A percentile compares a stretch with the other conserved stretches of the same genome.
Evolutionary conservation across 2,329 filamentous ascomycete genomes (phyloP).

Genomic region (Paecilomyces variotii): DNA sequence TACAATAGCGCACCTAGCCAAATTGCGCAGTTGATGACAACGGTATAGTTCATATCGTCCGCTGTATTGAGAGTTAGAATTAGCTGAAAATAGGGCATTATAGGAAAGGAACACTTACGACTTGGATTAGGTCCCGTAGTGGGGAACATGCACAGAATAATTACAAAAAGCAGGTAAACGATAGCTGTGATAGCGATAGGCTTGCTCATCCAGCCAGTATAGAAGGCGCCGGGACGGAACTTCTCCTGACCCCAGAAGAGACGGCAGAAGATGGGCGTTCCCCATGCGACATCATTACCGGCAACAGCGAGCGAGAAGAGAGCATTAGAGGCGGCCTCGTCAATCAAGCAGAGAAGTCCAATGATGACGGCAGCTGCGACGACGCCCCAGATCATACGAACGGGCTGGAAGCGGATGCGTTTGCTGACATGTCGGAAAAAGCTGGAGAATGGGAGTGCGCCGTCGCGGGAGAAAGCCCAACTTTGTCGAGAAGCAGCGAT

Average conservation of each 20-base stretch:
- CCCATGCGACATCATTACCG: conserved; percentile 55
- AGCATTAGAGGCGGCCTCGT: conserved; percentile 48
- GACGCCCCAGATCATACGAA: conserved; percentile 49
- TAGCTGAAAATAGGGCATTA: conserved; percentile 1
- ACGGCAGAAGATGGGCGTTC: conserved; percentile 50
- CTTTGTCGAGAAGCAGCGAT: conserved; percentile 53
- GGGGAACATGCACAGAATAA: conserved; percentile 53
- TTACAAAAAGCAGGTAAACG: conserved; percentile 48
- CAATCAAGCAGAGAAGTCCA: conserved; percentile 52
- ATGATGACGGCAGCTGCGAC: conserved; percentile 45
- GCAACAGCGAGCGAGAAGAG: conserved; percentile 54
- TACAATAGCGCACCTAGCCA: conserved; percentile 51
- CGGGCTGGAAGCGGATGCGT: conserved; percentile 49
- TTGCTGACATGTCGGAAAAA: conserved; percentile 51
- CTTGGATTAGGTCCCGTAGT: conserved; percentile 46
- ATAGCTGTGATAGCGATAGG: conserved; percentile 49
- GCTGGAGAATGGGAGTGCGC: conserved; percentile 51
- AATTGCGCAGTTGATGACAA: conserved; percentile 53
- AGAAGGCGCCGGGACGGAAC: conserved; percentile 53
- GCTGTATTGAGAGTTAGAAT: conserved; percentile 17
- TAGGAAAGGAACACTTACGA: conserved; percentile 19
- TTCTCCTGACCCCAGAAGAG: conserved; percentile 51
- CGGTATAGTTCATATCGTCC: conserved; percentile 54
- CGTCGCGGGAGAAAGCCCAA: conserved; percentile 58
- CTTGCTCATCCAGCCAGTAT: conserved; percentile 47